These are phyloP conservation scores for Alnus rubra DNA, from an alignment of 306 rosid species.

Conservation along the genomic window DNA sequence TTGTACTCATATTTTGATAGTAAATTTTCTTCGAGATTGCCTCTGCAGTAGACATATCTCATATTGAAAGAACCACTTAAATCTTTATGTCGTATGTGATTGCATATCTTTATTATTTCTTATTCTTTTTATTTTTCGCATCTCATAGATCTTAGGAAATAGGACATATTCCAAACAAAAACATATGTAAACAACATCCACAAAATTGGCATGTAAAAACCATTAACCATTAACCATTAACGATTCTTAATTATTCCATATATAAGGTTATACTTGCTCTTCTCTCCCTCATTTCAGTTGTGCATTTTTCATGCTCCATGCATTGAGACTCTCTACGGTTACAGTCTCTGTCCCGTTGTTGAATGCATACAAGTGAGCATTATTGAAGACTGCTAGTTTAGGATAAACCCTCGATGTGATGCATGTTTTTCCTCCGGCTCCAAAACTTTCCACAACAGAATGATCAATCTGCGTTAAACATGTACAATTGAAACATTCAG, in stretches of 20 bases:
- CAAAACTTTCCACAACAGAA: slow-evolving; percentile 86
- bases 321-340: slow-evolving; percentile 48
- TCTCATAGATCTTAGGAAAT: no score
- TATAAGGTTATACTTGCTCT: neutral
- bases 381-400: slow-evolving; percentile 41
- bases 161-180: no score
- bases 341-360: slow-evolving; percentile 73
- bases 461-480: slow-evolving; percentile 67
- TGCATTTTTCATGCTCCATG: slow-evolving; percentile 84
- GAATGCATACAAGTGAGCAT: slow-evolving; percentile 72
- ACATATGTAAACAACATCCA: neutral
- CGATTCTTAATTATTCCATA: no score
- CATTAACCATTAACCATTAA: no score
- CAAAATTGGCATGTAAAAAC: neutral
- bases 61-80: no score
- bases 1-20: no score
- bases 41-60: no score
- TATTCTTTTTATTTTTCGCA: no score
- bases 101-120: no score
- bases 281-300: neutral
- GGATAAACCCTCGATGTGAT: slow-evolving; percentile 89
- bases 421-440: slow-evolving; percentile 72
- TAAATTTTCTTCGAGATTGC: no score
- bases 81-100: no score
- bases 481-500: neutral